Conservation (phyloP, 164 flowering plant genomes). For the Tetracentron sinense region DNA sequence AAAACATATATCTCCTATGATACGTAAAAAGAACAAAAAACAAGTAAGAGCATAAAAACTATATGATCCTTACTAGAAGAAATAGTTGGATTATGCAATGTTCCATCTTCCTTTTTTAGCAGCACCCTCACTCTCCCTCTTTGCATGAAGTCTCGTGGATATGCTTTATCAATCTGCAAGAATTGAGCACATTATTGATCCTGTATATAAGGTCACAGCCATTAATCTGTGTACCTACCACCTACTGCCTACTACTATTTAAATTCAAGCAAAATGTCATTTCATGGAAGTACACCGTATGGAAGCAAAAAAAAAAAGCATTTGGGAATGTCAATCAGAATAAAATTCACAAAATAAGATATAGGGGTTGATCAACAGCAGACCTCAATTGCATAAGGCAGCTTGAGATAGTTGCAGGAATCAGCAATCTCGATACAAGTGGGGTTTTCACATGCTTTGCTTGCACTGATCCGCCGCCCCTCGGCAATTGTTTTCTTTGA, state of each 20-base stretch:
- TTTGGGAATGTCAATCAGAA: neutral
- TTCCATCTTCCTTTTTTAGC: slow-evolving; percentile 81
- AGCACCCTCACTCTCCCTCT: slow-evolving; percentile 81
- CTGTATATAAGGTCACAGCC: too few relatives aligned
- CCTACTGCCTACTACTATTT: too few relatives aligned
- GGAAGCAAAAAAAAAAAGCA: neutral
- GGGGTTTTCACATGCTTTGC: slow-evolving; percentile 85
- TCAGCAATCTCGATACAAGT: slow-evolving; percentile 72
- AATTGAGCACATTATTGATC: neutral
- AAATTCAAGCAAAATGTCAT: neutral
- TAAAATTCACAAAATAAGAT: neutral
- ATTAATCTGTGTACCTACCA: too few relatives aligned
- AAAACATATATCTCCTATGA: neutral
- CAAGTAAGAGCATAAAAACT: neutral
- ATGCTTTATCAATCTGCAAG: slow-evolving; percentile 76
- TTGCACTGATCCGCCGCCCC: slow-evolving; percentile 61
- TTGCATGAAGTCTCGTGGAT: slow-evolving; percentile 94
- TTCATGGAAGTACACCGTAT: neutral
- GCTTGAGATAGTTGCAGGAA: slow-evolving; percentile 62
- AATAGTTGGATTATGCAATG: slow-evolving; percentile 61
- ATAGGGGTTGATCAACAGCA: neutral
- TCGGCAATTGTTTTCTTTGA: slow-evolving; percentile 89
- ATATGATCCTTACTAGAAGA: slow-evolving; percentile 56
- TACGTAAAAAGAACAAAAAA: neutral
- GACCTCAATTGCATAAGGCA: slow-evolving; percentile 75